A percentile compares a stretch with the other conserved stretches of the same genome.
Conservation (phyloP, 805 yeast species). For the Candida lessepsii region DNA sequence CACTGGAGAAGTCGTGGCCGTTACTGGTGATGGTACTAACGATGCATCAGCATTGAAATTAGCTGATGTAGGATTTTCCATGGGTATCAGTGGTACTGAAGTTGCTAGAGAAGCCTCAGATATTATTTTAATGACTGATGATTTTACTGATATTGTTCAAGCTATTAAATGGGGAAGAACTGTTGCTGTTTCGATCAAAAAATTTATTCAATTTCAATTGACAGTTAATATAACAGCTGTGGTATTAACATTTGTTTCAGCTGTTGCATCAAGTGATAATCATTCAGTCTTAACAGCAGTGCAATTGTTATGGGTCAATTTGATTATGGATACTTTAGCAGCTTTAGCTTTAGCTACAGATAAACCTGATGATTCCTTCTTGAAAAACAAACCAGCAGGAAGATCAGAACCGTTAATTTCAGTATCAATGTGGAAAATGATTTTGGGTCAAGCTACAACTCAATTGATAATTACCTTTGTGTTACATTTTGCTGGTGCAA, state of each 20-base stretch:
- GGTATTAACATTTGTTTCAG: constrained; percentile 85
- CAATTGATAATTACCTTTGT: constrained; percentile 80
- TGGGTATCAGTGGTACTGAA: constrained; percentile 99
- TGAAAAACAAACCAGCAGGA: constrained; percentile 82
- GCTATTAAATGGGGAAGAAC: constrained; percentile 99
- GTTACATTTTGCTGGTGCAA: constrained; percentile 74
- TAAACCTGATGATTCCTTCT: constrained; percentile 81
- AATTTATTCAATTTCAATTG: constrained; percentile 93
- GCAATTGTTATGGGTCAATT: constrained; percentile 94
- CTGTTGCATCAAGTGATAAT: constrained; percentile 79
- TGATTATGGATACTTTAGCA: constrained; percentile 97
- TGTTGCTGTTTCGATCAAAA: constrained; percentile 89
- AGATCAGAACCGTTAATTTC: constrained; percentile 77
- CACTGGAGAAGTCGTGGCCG: constrained; percentile 93
- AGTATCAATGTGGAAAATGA: constrained; percentile 98
- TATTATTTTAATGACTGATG: constrained; percentile 89
- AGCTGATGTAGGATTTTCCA: constrained; percentile 97
- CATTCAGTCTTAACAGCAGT: constrained; percentile 93
- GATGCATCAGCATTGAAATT: constrained; percentile 97
- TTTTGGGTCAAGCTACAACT: constrained; percentile 75
- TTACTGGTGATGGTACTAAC: constrained; percentile 98
- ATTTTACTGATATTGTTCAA: constrained; percentile 89
- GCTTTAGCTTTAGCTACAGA: constrained; percentile 98
- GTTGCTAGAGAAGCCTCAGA: constrained; percentile 98
- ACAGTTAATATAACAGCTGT: constrained; percentile 98